Percentiles rank a stretch among this genome's conserved stretches.
These are phyloP conservation scores for Porodaedalea pini DNA, from an alignment of 1,284 basidiomycete genomes.

Conservation along the genomic window DNA sequence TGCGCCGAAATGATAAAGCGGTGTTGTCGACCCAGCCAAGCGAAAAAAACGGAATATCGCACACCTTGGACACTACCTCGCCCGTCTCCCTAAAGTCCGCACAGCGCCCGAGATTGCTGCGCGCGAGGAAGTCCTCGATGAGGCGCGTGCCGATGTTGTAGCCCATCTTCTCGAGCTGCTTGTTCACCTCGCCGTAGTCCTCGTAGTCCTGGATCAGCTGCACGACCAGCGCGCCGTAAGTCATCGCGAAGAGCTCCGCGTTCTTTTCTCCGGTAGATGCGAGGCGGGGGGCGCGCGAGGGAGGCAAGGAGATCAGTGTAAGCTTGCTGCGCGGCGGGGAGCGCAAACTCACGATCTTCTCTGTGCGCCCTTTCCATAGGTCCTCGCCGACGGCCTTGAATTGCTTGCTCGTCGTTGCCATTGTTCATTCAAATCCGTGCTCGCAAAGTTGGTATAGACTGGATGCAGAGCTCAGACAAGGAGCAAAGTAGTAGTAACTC, in stretches of 20 bases:
- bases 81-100: conserved; percentile 91
- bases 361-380: conserved; percentile 85
- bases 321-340: background rate
- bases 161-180: conserved; percentile 89
- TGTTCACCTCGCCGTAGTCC: conserved; percentile 89
- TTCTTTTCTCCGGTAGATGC: conserved; percentile 48
- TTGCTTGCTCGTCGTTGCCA: conserved; percentile 74
- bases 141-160: conserved; percentile 97
- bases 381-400: conserved; percentile 85
- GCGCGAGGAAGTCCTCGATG: conserved; percentile 96
- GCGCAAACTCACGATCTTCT: conserved; percentile 74
- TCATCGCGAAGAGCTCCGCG: conserved; percentile 94
- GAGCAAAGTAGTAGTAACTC: no score
- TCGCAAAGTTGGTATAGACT: no score
- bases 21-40: no score
- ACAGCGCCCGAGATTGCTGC: conserved; percentile 83
- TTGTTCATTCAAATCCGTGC: background rate
- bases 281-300: conserved; percentile 3
- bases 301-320: background rate
- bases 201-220: conserved; percentile 99
- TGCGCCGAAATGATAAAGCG: no score
- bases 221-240: conserved; percentile 96
- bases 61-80: conserved; percentile 91
- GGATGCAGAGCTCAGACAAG: no score
- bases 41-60: conserved; percentile 20